Conservation (phyloP, 768 basidiomycete species). For the Tricholoma hemisulphureum region DNA sequence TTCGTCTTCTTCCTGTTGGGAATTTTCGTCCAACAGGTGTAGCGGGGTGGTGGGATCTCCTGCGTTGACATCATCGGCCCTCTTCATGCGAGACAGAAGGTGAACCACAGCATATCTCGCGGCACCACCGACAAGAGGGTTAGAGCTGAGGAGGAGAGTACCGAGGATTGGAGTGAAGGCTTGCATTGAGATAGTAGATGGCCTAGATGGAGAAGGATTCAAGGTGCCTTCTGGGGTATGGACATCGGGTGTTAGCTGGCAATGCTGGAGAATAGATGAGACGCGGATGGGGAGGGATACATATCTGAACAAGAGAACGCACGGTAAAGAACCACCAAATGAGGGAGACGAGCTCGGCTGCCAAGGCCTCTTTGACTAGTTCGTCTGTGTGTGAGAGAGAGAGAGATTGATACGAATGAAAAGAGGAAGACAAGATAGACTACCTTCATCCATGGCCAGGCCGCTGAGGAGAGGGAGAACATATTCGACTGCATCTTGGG, state of each 20-base stretch:
- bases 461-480: slow-evolving; percentile 86
- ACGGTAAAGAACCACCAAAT: slow-evolving; percentile 93
- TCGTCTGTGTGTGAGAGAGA: slow-evolving; percentile 71
- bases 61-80: slow-evolving; percentile 49
- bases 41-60: slow-evolving; percentile 15
- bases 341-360: slow-evolving; percentile 72
- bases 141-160: slow-evolving; percentile 80
- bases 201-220: slow-evolving; percentile 34
- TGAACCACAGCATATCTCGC: slow-evolving; percentile 78
- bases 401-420: slow-evolving; percentile 7
- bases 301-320: slow-evolving; percentile 13
- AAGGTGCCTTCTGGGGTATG: slow-evolving; percentile 29
- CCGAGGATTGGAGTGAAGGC: slow-evolving; percentile 92
- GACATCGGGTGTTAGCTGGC: slow-evolving; percentile 60
- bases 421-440: slow-evolving; percentile 3
- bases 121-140: slow-evolving; percentile 66
- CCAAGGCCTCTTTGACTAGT: slow-evolving; percentile 82
- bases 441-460: slow-evolving; percentile 85
- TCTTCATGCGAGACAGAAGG: slow-evolving; percentile 67
- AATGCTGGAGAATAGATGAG: slow-evolving; percentile 46
- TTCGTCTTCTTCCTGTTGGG: slow-evolving; percentile 30
- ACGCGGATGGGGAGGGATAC: slow-evolving; percentile 4
- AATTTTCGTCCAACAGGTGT: slow-evolving; percentile 24
- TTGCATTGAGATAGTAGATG: slow-evolving; percentile 66
- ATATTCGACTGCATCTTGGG: slow-evolving; percentile 89